These are phyloP conservation scores for Stylonectria norvegica DNA, from an alignment of 2,329 filamentous ascomycete genomes.

Conservation along the genomic window DNA sequence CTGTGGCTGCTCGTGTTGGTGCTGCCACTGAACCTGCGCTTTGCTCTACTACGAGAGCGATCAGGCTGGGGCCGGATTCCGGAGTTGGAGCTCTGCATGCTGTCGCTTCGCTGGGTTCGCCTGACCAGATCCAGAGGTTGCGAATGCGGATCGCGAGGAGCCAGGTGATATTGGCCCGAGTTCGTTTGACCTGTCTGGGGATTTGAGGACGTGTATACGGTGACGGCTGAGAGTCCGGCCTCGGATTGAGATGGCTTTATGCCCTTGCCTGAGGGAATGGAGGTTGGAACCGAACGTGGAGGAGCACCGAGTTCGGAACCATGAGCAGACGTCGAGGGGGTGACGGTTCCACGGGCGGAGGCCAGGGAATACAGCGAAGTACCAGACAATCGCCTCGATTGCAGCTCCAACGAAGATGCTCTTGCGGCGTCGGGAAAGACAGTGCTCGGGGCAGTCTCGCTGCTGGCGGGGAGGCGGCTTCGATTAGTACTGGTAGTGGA, in stretches of 20 bases:
- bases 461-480: slow-evolving; percentile 34
- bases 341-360: slow-evolving; percentile 51
- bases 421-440: slow-evolving; percentile 49
- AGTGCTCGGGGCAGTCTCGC: slow-evolving; percentile 27
- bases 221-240: slow-evolving; percentile 49
- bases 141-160: slow-evolving; percentile 40
- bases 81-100: slow-evolving; percentile 31
- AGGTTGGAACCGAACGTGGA: slow-evolving; percentile 42
- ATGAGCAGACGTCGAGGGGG: slow-evolving; percentile 50
- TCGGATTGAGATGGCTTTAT: slow-evolving; percentile 45
- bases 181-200: slow-evolving; percentile 40
- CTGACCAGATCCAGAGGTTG: slow-evolving; percentile 45
- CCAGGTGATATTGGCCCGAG: slow-evolving; percentile 45
- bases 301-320: slow-evolving; percentile 47
- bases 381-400: slow-evolving; percentile 66
- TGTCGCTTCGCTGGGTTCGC: slow-evolving; percentile 38
- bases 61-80: slow-evolving; percentile 46
- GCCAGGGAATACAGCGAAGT: slow-evolving; percentile 70
- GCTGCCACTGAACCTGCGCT: slow-evolving; percentile 76
- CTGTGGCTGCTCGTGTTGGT: slow-evolving; percentile 80
- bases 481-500: too few relatives aligned
- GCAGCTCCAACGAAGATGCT: slow-evolving; percentile 48
- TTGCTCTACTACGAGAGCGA: slow-evolving; percentile 64
- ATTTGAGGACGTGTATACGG: slow-evolving; percentile 51
- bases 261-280: slow-evolving; percentile 43